Evolutionary conservation across 2,329 filamentous ascomycete species (phyloP), one percentile per base, ranked within the genome.

Genomic region (Colletotrichum sp.): DNA sequence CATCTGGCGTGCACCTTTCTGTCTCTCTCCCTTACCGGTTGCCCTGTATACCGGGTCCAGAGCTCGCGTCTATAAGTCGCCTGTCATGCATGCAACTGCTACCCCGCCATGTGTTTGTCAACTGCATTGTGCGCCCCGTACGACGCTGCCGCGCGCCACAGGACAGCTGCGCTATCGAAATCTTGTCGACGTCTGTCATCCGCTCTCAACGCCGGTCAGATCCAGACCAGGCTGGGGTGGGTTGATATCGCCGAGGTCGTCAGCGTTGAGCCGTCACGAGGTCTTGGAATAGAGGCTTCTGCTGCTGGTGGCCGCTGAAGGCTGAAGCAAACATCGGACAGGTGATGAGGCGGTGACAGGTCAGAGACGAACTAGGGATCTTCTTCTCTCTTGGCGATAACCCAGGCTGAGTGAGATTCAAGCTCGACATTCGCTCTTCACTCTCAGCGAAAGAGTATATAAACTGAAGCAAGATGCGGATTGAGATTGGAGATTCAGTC

Each of bases 41-140:
- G 24, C 69, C 71, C 59, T 69, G 70, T 36, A 55, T 76, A 76
- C 71, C 70, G 74, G 71, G 44, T 3, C 44, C 34, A 69, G 57
- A 57, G 21, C 36, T 12, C 30, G 34, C 28, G 26, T 49, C 26
- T 76, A 69, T 69, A 65, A 65, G 44, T 74, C 26, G 36, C 5
- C 57, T 69, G 21, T 32, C 34, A 49, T 30, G 32, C 16, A 13
- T n/a, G 30, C 34, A 21, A 13, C 7, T 64, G 36, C 74, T 60
- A 67, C 28, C 55, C 26, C 64, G 73, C 32, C 55, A 65, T 60
- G 32, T 32, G 60, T 69, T 52, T 63, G 68, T 65, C 16, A 24
- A 26, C 26, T 30, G 39, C 52, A 30, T 60, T 26, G 68, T 63
- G 36, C 36, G 49, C 55, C 44, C 12, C 6, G 74, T 74, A 68